Evolutionary conservation across 1,139 yeast species (phyloP), one percentile per base, ranked within the genome.

Genomic region (Eremothecium gossypii): DNA sequence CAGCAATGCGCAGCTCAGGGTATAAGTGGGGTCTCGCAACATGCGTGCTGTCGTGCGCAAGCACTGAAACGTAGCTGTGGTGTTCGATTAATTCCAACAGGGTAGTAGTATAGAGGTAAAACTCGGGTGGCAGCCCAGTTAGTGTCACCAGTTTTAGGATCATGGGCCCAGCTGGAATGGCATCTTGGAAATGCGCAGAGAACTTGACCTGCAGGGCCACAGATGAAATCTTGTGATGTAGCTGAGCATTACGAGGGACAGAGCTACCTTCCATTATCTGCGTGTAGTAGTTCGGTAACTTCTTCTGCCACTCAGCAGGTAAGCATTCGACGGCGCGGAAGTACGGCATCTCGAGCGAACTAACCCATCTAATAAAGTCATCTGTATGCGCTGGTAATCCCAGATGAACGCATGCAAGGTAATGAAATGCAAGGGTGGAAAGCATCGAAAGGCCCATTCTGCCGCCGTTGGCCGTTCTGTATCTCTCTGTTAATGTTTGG

Each of bases 211-310:
- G 7, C 42, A n/a, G 37, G 20, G 38, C 55, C 45, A 6, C 46
- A 38, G 12, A 46, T 8, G 52, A 42, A 11, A 54, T 43, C 37
- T 55, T 52, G 20, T 48, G 47, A 23, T 46, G 47, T 12, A 56
- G 36, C 36, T 52, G 61, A 7, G 49, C 52, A 23, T 48, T 47
- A 8, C 39, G 44, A 7, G 62, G 60, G 6, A 54, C 45, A 13
- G 43, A 49, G 2, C 54, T 56, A 33, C 61, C 62, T 27, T 58
- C 58, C 4, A 60, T 45, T 10, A 53, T 35, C 20, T 52, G 52
- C 14, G 58, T 38, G 38, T 58, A 58, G 44, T 55, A 52, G 45
- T 52, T 58, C 4, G 64, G 64, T n/a, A 59, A 39, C 33, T 47
- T 47, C 30, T 47, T 47, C 26, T 43, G 45, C 61, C 61, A 60